These are phyloP conservation scores for Ambispora gerdemannii DNA, from an alignment of 192 early-diverging fungal species.

Conservation along the genomic window DNA sequence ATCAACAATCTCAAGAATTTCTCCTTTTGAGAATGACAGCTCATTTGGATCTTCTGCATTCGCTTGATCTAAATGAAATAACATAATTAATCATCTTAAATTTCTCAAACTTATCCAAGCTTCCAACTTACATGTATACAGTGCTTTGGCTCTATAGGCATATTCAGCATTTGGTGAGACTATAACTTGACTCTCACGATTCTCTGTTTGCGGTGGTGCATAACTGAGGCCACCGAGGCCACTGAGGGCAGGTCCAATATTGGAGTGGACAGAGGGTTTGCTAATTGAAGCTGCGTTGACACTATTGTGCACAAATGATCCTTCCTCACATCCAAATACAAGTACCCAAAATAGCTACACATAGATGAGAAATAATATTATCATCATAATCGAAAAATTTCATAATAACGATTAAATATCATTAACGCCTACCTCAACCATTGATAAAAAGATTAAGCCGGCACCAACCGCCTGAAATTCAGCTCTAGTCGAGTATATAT, in stretches of 20 bases:
- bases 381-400: slow-evolving; percentile 26
- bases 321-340: slow-evolving; percentile 8
- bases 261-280: slow-evolving; percentile 20
- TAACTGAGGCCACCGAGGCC: slow-evolving; percentile 42
- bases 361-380: slow-evolving; percentile 44
- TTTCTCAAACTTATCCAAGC: background rate
- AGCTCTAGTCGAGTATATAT: background rate
- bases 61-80: slow-evolving; percentile 63
- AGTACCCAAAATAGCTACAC: slow-evolving; percentile 56
- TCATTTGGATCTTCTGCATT: slow-evolving; percentile 91
- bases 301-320: background rate
- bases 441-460: slow-evolving; percentile 39
- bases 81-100: slow-evolving; percentile 11
- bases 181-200: slow-evolving; percentile 35
- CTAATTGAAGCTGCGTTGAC: background rate
- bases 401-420: slow-evolving; percentile 15
- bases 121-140: slow-evolving; percentile 58
- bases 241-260: slow-evolving; percentile 36
- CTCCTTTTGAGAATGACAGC: slow-evolving; percentile 83
- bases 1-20: slow-evolving; percentile 80
- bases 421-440: slow-evolving; percentile 36
- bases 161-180: slow-evolving; percentile 47
- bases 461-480: slow-evolving; percentile 32
- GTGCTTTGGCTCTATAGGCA: slow-evolving; percentile 62
- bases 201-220: slow-evolving; percentile 10